Base-by-base conservation (phyloP, 345 rosid species). In the Eucalyptus guilfoylei region DNA sequence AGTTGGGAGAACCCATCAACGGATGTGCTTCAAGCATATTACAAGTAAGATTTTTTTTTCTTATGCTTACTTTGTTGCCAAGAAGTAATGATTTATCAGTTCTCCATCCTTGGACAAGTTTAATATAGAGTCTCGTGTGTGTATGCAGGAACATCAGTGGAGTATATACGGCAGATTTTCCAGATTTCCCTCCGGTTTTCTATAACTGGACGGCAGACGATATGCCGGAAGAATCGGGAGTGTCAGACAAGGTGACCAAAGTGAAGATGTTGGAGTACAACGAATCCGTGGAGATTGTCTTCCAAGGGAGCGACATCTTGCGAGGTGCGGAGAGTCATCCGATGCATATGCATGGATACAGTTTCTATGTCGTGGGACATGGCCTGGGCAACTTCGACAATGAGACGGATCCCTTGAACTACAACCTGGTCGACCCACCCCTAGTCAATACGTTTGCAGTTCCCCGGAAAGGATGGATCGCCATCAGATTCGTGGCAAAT, bases 291-390 rank as follows among this genome's bases (percentile, higher is more conserved):
- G 94, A 93, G 64, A 55, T 91, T 8, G 92, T 93, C 34, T 87
- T 90, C 9, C 93, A 93, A 90, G 92, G 91, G 24, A 91, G 92
- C 6, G 64, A 87, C 34, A 48, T 88, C 83, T 72, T 72, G 83
- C 45, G 45, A 72, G 64, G 86, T 14, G 88, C 91, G 11, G 89
- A 88, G 69, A 87, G 90, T 85, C 94, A 93, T 76, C 94, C 93
- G 21, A 91, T 93, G 86, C 94, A 93, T 52, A 69, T 93, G 13
- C 94, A 93, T 86, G 94, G 93, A 9, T 81, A 88, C 64, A 92
- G 90, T 88, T 93, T 92, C 89, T 92, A 91, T 64, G 86, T 91
- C 5, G 92, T 93, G 10, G 92, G 92, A 28, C 16, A 6, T 7
- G 94, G 94, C 4, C 72, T 11, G 2, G 91, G 93, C 42, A 92